Evolutionary conservation across 345 rosid species (phyloP), one percentile per base, ranked within the genome.

Genomic region (Populus ilicifolia): DNA sequence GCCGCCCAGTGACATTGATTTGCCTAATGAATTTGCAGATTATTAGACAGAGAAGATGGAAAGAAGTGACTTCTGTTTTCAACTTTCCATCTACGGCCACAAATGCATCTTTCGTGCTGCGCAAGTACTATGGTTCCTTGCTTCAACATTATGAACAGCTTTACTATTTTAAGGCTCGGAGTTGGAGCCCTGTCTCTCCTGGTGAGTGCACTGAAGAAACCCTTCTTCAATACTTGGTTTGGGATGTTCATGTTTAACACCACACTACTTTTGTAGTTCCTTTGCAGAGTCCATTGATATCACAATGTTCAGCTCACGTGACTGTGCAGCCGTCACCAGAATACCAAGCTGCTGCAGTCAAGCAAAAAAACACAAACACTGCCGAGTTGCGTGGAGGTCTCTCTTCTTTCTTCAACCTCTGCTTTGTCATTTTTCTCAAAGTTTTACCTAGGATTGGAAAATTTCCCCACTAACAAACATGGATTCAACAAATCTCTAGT

Each of bases 81-180:
- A 90, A 91, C 80, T 96, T 96, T 79, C 99, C 99, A 6, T 92
- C 98, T 9, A 96, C 98, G 18, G 99, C 99, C 10, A 96, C 97
- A 48, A 96, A 94, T 72, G 98, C 98, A 20, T 96, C 99, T 12
- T 96, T 88, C 70, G 92, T 94, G 69, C 88, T 96, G 84, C 97
- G 99, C 76, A 96, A 94, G 84, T 92, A 94, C 81, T 96, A 96
- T 73, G 74, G 83, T 71, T 94, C 98, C 39, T 77, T 96, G 79
- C 98, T 96, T 75, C 87, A 81, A 56, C 90, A 89, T 59, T 96
- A 90, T 38, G 98, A 94, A 80, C 96, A 92, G 77, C 79, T 90
- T 71, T 94, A 96, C 87, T 91, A 78, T 77, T 90, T 94, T 69
- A 91, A 79, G 82, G 77, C 91, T 41, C 80, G 66, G 62, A 87